Evolutionary conservation across 2,329 filamentous ascomycete genomes (phyloP).

Genomic region (Pezicula rhizophila): DNA sequence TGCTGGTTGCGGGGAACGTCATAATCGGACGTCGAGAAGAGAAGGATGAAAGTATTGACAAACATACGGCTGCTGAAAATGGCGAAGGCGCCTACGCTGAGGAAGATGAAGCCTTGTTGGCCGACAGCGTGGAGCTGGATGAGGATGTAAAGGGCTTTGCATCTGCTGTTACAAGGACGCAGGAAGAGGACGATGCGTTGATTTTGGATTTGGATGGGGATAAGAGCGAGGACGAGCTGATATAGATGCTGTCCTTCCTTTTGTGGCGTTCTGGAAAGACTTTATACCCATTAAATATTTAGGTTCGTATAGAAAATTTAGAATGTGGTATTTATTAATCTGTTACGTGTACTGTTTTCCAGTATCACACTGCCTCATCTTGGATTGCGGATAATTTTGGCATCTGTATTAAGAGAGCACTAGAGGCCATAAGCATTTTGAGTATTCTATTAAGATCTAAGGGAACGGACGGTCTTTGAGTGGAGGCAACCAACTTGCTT

Average conservation of each 20-base stretch:
- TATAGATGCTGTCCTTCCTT: not conserved
- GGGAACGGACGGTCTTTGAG: too few species aligned
- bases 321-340: too few species aligned
- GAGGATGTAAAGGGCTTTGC: constrained; percentile 6
- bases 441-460: too few species aligned
- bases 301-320: too few species aligned
- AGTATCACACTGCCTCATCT: too few species aligned
- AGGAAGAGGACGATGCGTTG: constrained; percentile 21
- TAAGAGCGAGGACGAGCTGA: constrained; percentile 4
- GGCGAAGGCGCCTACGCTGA: constrained; percentile 7
- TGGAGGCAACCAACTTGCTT: too few species aligned
- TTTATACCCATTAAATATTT: not conserved
- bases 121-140: constrained; percentile 13
- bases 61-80: constrained; percentile 9
- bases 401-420: too few species aligned
- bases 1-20: constrained; percentile 71
- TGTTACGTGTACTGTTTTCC: too few species aligned
- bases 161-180: not conserved
- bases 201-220: constrained; percentile 15
- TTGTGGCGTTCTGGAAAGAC: not conserved
- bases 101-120: constrained; percentile 7
- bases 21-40: constrained; percentile 69
- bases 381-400: too few species aligned
- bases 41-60: constrained; percentile 19
- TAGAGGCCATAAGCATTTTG: too few species aligned